A percentile compares a stretch with the other conserved stretches of the same genome.
Conservation (phyloP, 371 early-diverging fungal species). For the Gilbertella persicaria region DNA sequence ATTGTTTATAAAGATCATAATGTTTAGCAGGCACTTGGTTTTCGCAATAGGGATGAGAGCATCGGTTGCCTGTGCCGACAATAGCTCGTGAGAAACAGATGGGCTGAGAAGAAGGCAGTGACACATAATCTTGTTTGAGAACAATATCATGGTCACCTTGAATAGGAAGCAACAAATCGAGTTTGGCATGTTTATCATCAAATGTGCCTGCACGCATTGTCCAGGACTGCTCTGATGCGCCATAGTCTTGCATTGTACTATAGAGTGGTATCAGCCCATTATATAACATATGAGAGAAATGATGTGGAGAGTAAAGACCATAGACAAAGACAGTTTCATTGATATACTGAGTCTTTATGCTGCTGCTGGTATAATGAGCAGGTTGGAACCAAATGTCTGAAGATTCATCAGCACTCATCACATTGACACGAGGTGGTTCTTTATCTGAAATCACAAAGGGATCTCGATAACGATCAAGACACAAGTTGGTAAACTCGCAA, state of each 20-base stretch:
- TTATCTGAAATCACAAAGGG: constrained; percentile 17
- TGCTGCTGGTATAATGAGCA: constrained; percentile 3
- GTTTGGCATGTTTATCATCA: constrained; percentile 1
- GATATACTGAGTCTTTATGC: constrained; percentile 19
- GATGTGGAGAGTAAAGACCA: constrained; percentile 47
- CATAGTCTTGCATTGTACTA: constrained; percentile 43
- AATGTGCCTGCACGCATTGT: constrained; percentile 29
- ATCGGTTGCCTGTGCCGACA: constrained; percentile 50
- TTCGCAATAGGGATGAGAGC: constrained; percentile 49
- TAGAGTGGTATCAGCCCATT: constrained; percentile 56
- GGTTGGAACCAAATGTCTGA: constrained; percentile 45
- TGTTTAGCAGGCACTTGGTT: constrained; percentile 36
- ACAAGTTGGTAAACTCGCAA: constrained; percentile 33
- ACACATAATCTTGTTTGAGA: constrained; percentile 20
- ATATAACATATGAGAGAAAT: constrained; percentile 53
- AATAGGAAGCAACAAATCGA: constrained; percentile 14
- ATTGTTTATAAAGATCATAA: constrained; percentile 34
- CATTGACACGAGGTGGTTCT: constrained; percentile 34
- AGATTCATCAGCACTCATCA: constrained; percentile 33
- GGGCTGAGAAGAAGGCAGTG: constrained; percentile 30
- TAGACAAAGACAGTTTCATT: constrained; percentile 54
- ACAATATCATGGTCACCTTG: constrained; percentile 41
- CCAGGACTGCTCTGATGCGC: constrained; percentile 32
- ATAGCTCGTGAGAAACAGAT: constrained; percentile 54
- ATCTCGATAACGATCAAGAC: constrained; percentile 23